Evolutionary conservation across 805 yeast species (phyloP), one percentile per base, ranked within the genome.

Genomic region (Spathaspora sp.): DNA sequence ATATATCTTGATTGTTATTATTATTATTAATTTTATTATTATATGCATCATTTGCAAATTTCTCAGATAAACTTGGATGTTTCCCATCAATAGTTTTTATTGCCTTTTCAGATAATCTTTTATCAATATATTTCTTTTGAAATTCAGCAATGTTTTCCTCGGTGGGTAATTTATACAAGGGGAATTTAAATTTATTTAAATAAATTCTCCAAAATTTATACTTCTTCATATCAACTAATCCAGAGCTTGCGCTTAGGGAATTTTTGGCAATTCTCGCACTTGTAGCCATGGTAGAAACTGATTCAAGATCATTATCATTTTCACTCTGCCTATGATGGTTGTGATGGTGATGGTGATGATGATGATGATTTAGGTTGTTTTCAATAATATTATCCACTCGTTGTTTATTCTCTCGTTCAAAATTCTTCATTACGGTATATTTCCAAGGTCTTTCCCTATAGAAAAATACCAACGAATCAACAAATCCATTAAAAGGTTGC

Each of bases 401-500:
- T 38, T 54, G 55, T 4, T 49, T 57, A 52, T 73, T 67, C 26
- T 72, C 77, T 52, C 58, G 63, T 51, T 70, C 69, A 44, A 71
- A 73, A 56, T 66, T 69, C 39, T 54, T 58, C 75, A 70, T 66
- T 32, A 70, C 68, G 35, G 79, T 73, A 52, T 77, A 70, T 46
- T 73, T 72, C 96, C 96, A 89, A 1, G 96, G 96, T 52, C 73
- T 77, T 63, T 91, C 97, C 50, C 96, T 75, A 55, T 83, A 79
- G 35, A 87, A 69, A 63, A 89, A 91, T 10, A 90, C 96, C 16
- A 80, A 52, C 0, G 91, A 76, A 61, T 91, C 96, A 23, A 91
- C 83, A 26, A 84, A 74, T 46, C 96, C 91, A 66, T 86, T 86
- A 59, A 88, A 77, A 1, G 96, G 92, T 66, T 87, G 91, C 74